These are phyloP conservation scores for Diophrys sp. DNA, from an alignment of 73 alveolate species.

Conservation along the genomic window DNA sequence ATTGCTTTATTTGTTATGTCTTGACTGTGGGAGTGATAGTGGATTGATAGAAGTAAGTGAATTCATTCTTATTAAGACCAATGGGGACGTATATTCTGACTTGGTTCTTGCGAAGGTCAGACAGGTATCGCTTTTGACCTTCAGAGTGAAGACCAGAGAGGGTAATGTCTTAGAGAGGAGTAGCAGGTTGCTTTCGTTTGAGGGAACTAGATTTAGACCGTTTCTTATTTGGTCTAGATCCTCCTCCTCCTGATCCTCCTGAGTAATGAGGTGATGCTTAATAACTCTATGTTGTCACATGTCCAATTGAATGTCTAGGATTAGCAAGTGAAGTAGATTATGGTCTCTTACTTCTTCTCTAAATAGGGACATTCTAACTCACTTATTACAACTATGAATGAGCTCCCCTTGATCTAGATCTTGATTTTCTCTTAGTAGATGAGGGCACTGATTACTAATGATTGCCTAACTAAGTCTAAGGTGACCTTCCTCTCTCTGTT, in stretches of 20 bases:
- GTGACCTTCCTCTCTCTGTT: not conserved
- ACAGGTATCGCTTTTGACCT: not conserved
- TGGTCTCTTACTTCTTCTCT: not conserved
- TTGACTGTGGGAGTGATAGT: no score
- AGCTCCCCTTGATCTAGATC: no score
- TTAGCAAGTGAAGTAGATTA: no score
- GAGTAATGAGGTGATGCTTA: no score
- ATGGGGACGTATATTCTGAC: not conserved
- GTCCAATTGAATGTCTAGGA: no score
- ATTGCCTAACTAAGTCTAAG: not conserved
- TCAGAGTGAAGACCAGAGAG: not conserved
- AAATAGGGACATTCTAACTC: not conserved
- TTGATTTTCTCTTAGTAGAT: not conserved
- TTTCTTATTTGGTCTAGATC: not conserved
- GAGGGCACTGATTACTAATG: not conserved
- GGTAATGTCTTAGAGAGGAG: not conserved
- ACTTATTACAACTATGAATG: not conserved
- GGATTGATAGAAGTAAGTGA: no score
- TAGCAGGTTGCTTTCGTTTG: not conserved
- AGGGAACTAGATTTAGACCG: not conserved
- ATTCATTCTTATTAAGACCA: not conserved
- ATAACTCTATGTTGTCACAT: no score
- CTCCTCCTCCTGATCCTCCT: no score
- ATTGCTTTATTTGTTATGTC: no score
- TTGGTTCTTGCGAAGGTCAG: not conserved